Evolutionary conservation across 345 rosid genomes (phyloP).

Genomic region (Acer negundo): DNA sequence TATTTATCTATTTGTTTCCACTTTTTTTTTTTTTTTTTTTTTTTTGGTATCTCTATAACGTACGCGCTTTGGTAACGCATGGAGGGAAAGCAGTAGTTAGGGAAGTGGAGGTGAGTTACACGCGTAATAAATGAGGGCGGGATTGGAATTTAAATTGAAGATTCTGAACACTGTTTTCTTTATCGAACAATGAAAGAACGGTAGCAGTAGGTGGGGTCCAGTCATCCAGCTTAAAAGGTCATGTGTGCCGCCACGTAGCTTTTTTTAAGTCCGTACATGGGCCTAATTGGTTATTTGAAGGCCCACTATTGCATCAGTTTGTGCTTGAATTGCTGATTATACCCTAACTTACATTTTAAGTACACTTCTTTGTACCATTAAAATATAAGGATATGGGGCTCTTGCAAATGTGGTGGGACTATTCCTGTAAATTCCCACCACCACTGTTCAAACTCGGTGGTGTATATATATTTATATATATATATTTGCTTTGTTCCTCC

Average conservation of each 20-base stretch:
- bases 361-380: too few species aligned
- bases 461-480: too few species aligned
- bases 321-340: too few species aligned
- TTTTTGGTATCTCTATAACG: too few species aligned
- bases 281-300: background rate
- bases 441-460: too few species aligned
- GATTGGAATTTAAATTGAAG: background rate
- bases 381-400: too few species aligned
- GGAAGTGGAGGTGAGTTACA: background rate
- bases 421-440: too few species aligned
- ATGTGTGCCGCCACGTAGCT: constrained; percentile 20
- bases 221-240: constrained; percentile 17
- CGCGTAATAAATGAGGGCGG: constrained; percentile 27
- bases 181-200: constrained; percentile 26
- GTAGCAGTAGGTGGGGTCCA: background rate
- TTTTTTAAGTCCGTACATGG: background rate
- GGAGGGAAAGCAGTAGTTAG: background rate
- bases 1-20: background rate
- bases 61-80: constrained; percentile 18
- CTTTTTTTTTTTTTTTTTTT: background rate
- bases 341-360: too few species aligned
- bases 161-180: background rate
- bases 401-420: too few species aligned
- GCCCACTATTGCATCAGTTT: background rate
- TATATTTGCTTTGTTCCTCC: too few species aligned